These are phyloP conservation scores for Herpotrichia juniperi DNA, from an alignment of 2,329 filamentous ascomycete genomes.

Conservation along the genomic window DNA sequence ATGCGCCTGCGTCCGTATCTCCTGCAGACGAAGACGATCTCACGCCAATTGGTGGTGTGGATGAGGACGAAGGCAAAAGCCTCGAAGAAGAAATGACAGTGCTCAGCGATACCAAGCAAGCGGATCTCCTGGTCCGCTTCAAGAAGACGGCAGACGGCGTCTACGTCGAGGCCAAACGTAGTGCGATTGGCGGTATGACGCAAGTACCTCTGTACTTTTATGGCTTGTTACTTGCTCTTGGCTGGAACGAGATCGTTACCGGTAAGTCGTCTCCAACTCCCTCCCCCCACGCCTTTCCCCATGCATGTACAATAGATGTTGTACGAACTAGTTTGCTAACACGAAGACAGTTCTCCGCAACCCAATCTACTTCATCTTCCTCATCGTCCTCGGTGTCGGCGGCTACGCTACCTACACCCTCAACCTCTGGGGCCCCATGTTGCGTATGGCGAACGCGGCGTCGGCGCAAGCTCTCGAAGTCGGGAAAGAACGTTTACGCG, in stretches of 20 bases:
- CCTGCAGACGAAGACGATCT: slow-evolving; percentile 90
- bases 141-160: slow-evolving; percentile 98
- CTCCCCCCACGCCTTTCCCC: slow-evolving; percentile 7
- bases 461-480: slow-evolving; percentile 86
- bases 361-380: slow-evolving; percentile 87
- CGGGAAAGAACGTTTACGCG: slow-evolving; percentile 86
- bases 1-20: slow-evolving; percentile 74
- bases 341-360: slow-evolving; percentile 84
- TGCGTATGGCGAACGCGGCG: slow-evolving; percentile 93
- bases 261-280: slow-evolving; percentile 63
- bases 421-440: slow-evolving; percentile 94
- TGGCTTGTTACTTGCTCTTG: slow-evolving; percentile 81
- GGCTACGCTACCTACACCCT: slow-evolving; percentile 92
- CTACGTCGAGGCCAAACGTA: slow-evolving; percentile 96
- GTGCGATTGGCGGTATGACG: slow-evolving; percentile 92
- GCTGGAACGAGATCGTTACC: slow-evolving; percentile 98
- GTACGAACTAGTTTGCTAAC: no score
- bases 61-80: slow-evolving; percentile 93
- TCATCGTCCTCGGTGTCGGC: slow-evolving; percentile 76
- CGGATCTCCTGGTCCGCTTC: slow-evolving; percentile 91
- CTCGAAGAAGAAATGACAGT: slow-evolving; percentile 96
- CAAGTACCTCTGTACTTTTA: slow-evolving; percentile 97
- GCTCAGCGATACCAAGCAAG: slow-evolving; percentile 85
- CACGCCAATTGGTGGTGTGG: slow-evolving; percentile 86
- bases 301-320: neutral